These are phyloP conservation scores for Nelumbo lutea DNA, from an alignment of 164 flowering plant genomes.

Conservation along the genomic window DNA sequence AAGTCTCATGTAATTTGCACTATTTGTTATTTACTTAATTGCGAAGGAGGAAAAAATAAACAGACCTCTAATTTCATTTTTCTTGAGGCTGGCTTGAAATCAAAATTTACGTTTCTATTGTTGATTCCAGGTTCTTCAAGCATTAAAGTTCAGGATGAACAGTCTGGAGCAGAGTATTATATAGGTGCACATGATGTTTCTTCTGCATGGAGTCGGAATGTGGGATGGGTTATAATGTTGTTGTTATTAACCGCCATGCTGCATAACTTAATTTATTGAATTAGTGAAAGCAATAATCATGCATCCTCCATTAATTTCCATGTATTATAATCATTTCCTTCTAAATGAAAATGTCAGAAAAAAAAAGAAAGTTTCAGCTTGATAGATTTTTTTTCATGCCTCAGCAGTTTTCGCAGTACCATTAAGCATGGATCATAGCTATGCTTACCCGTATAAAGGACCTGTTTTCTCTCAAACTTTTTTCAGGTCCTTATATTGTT, in stretches of 20 bases:
- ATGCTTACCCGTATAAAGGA: too few species aligned
- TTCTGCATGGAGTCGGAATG: constrained; percentile 12
- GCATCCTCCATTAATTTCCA: constrained; percentile 8
- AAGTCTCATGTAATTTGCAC: constrained; percentile 25
- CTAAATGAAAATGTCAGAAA: not conserved
- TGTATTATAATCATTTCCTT: constrained; percentile 12
- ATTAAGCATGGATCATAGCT: not conserved
- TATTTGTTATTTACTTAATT: too few species aligned
- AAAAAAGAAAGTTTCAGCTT: not conserved
- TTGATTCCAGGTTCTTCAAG: constrained; percentile 69
- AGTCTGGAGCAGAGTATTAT: constrained; percentile 56
- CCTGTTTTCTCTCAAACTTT: too few species aligned
- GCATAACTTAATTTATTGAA: constrained; percentile 18
- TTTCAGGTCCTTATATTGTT: too few species aligned
- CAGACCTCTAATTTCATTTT: too few species aligned
- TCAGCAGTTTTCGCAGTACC: not conserved
- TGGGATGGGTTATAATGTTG: constrained; percentile 11
- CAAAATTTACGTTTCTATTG: not conserved
- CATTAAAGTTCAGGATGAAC: constrained; percentile 66
- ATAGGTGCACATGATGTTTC: constrained; percentile 53
- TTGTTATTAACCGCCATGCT: constrained; percentile 17
- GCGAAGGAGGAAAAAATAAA: too few species aligned
- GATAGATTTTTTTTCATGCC: constrained; percentile 5
- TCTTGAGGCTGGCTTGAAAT: too few species aligned
- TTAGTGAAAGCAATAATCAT: constrained; percentile 11